These are phyloP conservation scores for Trichosporon ovoides DNA, from an alignment of 1,284 basidiomycete species.

Conservation along the genomic window DNA sequence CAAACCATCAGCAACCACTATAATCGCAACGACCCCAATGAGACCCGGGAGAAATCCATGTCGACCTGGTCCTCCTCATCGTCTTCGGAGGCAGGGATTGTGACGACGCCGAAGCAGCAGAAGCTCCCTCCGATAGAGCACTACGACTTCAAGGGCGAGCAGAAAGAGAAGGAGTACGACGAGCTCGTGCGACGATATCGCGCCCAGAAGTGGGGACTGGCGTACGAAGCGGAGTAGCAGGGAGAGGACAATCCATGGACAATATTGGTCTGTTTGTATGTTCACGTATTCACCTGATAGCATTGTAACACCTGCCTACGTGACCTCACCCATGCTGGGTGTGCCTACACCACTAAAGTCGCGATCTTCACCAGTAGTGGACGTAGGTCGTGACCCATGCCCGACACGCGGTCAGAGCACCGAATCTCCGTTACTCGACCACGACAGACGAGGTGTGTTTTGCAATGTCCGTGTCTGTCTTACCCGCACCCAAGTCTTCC, in stretches of 20 bases:
- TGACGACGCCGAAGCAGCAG: neutral
- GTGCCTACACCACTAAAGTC: too few species aligned
- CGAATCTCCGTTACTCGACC: too few species aligned
- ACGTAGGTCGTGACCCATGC: too few species aligned
- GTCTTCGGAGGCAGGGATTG: neutral
- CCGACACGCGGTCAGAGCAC: too few species aligned
- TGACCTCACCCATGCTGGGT: too few species aligned
- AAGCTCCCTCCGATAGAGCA: neutral
- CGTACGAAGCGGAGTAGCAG: neutral
- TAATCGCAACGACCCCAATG: neutral
- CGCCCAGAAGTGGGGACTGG: neutral
- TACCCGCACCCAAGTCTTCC: too few species aligned
- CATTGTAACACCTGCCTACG: too few species aligned
- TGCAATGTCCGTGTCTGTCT: too few species aligned
- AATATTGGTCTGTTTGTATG: neutral
- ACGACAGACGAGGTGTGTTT: too few species aligned
- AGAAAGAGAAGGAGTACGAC: slow-evolving; percentile 1
- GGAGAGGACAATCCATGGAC: neutral
- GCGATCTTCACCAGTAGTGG: too few species aligned
- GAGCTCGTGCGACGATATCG: slow-evolving; percentile 1
- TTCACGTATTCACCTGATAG: neutral
- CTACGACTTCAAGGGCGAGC: neutral
- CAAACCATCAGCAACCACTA: neutral
- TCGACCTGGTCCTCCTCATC: neutral
- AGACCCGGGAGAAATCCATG: neutral